Evolutionary conservation across 768 basidiomycete genomes (phyloP).

Genomic region (Phaeotremella skinneri): DNA sequence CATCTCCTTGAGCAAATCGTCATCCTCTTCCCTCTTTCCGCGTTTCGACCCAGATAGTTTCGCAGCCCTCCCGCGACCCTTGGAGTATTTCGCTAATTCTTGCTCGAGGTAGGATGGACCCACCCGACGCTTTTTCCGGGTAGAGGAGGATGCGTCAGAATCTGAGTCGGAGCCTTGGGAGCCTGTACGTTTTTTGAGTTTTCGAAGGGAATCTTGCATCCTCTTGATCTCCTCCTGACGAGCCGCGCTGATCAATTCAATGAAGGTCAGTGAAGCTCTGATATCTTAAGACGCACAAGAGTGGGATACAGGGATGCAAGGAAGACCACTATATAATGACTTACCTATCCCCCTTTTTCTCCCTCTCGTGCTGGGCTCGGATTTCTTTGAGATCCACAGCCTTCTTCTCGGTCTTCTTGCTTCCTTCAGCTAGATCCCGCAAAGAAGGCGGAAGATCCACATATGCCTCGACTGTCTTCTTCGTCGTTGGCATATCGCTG

Average conservation of each 20-base stretch:
- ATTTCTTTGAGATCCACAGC: conserved; percentile 62
- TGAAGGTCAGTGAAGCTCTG: too few species aligned
- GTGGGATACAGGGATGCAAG: background rate
- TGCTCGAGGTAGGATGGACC: conserved; percentile 71
- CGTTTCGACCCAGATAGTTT: conserved; percentile 54
- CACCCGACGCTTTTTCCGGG: conserved; percentile 55
- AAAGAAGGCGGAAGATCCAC: conserved; percentile 9
- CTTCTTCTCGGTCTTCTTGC: conserved; percentile 34
- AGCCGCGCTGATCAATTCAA: conserved; percentile 55
- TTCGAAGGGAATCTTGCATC: conserved; percentile 85
- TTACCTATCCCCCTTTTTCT: conserved; percentile 66
- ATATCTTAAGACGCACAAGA: too few species aligned
- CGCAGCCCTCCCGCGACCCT: conserved; percentile 61
- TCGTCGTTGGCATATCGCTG: conserved; percentile 37
- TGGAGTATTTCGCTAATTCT: conserved; percentile 77
- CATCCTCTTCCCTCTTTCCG: conserved; percentile 56
- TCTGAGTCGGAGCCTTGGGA: conserved; percentile 64
- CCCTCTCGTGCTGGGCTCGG: conserved; percentile 70
- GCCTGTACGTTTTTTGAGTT: conserved; percentile 61
- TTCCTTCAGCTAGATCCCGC: conserved; percentile 12
- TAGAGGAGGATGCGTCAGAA: conserved; percentile 54
- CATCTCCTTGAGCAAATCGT: conserved; percentile 45
- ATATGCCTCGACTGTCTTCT: conserved; percentile 51
- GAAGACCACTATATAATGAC: conserved; percentile 22
- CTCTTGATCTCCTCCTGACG: conserved; percentile 55